phyloP scores from a whole-genome alignment of 2,329 filamentous ascomycete species.

The Didymella lethalis region DNA sequence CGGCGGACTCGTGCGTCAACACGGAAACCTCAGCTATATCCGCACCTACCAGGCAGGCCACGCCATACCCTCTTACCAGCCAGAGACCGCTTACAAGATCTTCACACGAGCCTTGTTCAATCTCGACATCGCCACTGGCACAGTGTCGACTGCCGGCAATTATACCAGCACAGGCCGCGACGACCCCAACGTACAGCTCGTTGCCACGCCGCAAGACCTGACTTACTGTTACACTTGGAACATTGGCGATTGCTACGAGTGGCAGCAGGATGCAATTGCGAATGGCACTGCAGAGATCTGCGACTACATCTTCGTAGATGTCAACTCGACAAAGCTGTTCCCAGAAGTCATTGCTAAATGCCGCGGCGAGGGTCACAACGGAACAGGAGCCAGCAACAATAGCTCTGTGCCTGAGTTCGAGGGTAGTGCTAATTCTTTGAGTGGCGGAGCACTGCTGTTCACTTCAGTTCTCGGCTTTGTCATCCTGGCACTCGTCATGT shows the following conservation, averaged over 20 bases:
- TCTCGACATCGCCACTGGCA: conserved; percentile 58
- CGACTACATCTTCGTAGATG: conserved; percentile 30
- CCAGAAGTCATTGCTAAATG: conserved; percentile 30
- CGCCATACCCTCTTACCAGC: conserved; percentile 52
- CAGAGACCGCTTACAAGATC: conserved; percentile 59
- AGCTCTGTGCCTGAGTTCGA: conserved; percentile 18
- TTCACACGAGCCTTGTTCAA: conserved; percentile 58
- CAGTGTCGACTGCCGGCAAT: conserved; percentile 7
- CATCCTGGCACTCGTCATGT: neutral
- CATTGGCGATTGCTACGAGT: conserved; percentile 25
- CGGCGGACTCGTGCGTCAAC: conserved; percentile 55
- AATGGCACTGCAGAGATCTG: conserved; percentile 29
- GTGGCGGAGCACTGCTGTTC: neutral
- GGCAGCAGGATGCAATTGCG: conserved; percentile 22
- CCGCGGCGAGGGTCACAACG: conserved; percentile 10
- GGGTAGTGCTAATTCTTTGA: conserved; percentile 7
- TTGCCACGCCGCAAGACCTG: conserved; percentile 15
- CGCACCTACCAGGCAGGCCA: conserved; percentile 52
- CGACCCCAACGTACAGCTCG: conserved; percentile 26
- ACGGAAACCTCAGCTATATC: conserved; percentile 50
- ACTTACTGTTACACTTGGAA: conserved; percentile 32
- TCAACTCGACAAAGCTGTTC: conserved; percentile 30
- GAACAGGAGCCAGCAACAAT: conserved; percentile 5
- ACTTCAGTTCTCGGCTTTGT: neutral
- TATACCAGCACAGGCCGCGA: conserved; percentile 26